phyloP scores from a whole-genome alignment of 352 stramenopile species.

The Phytophthora macrochlamydospora region DNA sequence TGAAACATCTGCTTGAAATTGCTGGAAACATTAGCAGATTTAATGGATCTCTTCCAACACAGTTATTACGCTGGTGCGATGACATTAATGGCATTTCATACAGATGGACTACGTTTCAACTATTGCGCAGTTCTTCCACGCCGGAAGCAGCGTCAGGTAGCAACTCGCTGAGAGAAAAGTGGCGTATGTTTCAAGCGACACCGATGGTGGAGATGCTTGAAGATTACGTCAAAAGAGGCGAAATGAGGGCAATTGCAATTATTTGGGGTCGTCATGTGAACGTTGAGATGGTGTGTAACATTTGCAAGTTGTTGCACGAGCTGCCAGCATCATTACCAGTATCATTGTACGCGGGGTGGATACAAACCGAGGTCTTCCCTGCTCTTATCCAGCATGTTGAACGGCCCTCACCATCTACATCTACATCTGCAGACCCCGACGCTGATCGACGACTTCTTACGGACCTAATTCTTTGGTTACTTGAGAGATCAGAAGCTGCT shows the following conservation, averaged over 20 bases:
- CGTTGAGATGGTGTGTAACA: conserved; percentile 33
- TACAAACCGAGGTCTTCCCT: conserved; percentile 58
- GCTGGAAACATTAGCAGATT: conserved; percentile 15
- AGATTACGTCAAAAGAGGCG: conserved; percentile 50
- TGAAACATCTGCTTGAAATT: conserved; percentile 20
- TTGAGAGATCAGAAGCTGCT: conserved; percentile 32
- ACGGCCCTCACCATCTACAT: conserved; percentile 9
- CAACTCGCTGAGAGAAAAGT: conserved; percentile 25
- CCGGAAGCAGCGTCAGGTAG: conserved; percentile 2
- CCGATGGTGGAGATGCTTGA: conserved; percentile 45
- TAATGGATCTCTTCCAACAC: conserved; percentile 6
- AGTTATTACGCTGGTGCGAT: conserved; percentile 32
- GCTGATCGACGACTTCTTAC: conserved; percentile 17
- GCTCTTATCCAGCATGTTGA: conserved; percentile 39
- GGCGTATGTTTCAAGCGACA: conserved; percentile 41
- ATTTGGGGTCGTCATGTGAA: conserved; percentile 63
- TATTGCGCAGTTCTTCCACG: conserved; percentile 39
- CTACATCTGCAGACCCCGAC: not conserved
- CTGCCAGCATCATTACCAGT: conserved; percentile 51
- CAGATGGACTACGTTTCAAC: conserved; percentile 75
- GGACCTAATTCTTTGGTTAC: conserved; percentile 37
- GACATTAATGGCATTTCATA: conserved; percentile 48
- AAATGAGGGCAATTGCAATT: conserved; percentile 55
- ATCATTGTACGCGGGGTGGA: conserved; percentile 54
- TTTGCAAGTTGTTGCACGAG: conserved; percentile 40